Conservation (phyloP, 352 stramenopile genomes). For the Pythium aquatile region DNA sequence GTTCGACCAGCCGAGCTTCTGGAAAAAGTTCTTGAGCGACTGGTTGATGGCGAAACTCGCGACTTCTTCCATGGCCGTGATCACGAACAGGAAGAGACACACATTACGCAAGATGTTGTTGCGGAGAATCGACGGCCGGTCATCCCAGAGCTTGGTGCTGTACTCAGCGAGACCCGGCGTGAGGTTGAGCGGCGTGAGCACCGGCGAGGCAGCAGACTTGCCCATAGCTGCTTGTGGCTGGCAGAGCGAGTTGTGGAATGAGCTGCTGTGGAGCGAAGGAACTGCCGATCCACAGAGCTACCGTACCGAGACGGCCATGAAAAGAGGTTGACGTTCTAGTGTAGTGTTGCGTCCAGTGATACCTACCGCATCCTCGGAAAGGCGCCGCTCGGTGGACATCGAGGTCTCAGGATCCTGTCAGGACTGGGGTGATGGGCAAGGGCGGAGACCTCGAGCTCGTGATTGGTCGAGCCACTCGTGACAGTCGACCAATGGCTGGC, state of each 20-base stretch:
- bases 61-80: conserved; percentile 27
- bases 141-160: conserved; percentile 19
- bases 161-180: conserved; percentile 15
- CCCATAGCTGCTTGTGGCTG: conserved; percentile 1
- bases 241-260: conserved; percentile 14
- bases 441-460: background rate
- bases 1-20: conserved; percentile 28
- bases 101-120: conserved; percentile 30
- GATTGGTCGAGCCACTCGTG: background rate
- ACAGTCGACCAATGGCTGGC: background rate
- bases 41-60: conserved; percentile 35
- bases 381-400: too few species aligned
- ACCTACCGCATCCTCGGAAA: background rate
- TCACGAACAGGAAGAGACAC: conserved; percentile 30
- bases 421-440: background rate
- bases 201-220: conserved; percentile 19
- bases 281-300: background rate
- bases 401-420: background rate
- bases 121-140: conserved; percentile 11
- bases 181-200: conserved; percentile 17
- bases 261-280: background rate
- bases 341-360: background rate
- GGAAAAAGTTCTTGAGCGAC: conserved; percentile 35
- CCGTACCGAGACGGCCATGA: too few species aligned
- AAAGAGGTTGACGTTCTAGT: background rate